phyloP scores from a whole-genome alignment of 176 grass and related monocot genomes.

The Oryza brachyantha region DNA sequence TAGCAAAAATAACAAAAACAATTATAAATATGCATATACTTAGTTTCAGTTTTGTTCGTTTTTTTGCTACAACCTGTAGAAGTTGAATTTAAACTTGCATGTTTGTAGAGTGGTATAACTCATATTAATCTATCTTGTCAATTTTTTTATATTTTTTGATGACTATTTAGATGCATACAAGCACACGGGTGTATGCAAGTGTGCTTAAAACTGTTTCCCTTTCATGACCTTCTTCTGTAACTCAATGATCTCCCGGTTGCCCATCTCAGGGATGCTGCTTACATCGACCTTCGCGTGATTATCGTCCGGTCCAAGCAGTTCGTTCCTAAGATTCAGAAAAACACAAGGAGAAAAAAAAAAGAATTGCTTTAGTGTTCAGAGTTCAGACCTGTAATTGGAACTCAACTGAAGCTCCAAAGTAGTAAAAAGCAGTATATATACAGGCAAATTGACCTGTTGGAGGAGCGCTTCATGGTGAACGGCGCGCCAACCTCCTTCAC shows the following conservation, averaged over 20 bases:
- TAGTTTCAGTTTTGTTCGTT: too few species aligned
- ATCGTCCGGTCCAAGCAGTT: constrained; percentile 41
- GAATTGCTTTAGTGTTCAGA: neutral
- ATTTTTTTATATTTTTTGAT: too few species aligned
- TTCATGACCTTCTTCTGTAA: constrained; percentile 68
- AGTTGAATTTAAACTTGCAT: too few species aligned
- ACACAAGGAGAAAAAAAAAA: neutral
- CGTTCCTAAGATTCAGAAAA: constrained; percentile 25
- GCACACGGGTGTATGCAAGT: too few species aligned
- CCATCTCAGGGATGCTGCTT: constrained; percentile 40
- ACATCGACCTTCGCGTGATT: constrained; percentile 48
- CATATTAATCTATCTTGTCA: too few species aligned
- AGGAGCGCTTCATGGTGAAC: constrained; percentile 48
- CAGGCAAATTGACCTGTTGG: constrained; percentile 37
- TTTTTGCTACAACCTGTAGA: too few species aligned
- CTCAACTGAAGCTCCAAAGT: neutral
- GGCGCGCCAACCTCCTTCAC: constrained; percentile 38
- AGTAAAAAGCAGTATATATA: neutral
- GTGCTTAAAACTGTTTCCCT: too few species aligned
- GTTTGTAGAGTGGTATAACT: too few species aligned
- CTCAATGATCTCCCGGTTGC: constrained; percentile 48
- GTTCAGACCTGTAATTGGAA: neutral
- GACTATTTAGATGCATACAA: too few species aligned
- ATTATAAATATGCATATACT: too few species aligned
- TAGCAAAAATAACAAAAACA: too few species aligned